phyloP scores from a whole-genome alignment of 2,329 filamentous ascomycete genomes.

The Verticillium alfalfae region DNA sequence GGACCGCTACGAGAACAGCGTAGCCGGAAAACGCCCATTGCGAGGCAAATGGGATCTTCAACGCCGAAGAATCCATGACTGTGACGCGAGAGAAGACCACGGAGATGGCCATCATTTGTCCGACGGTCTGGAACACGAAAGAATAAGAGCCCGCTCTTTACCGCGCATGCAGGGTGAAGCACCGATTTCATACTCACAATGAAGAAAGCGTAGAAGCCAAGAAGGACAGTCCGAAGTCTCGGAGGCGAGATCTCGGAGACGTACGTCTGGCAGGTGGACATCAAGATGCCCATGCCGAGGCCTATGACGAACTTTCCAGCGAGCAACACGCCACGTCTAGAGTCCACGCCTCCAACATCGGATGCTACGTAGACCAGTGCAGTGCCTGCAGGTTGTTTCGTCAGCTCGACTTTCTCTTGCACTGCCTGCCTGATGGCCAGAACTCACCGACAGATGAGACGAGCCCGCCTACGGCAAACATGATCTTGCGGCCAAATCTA shows the following conservation, averaged over 20 bases:
- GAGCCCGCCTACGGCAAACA: no score
- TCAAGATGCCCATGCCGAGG: neutral
- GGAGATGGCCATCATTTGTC: neutral
- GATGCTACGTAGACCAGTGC: neutral
- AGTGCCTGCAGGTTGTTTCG: neutral
- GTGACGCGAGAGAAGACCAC: neutral
- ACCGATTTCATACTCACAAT: neutral
- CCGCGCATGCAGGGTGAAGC: neutral
- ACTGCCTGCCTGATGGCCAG: neutral
- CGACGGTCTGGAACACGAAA: neutral
- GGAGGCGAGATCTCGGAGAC: neutral
- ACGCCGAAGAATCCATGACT: neutral
- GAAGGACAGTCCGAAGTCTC: neutral
- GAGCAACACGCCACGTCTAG: neutral
- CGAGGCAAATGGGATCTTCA: conserved; percentile 2
- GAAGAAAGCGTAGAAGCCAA: neutral
- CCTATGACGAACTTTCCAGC: neutral
- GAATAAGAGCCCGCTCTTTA: neutral
- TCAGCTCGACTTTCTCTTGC: neutral
- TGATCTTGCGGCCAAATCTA: neutral
- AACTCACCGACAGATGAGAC: neutral
- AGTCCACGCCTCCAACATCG: neutral
- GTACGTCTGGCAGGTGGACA: neutral
- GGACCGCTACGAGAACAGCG: no score
- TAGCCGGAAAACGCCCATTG: conserved; percentile 6